Conservation (phyloP, 2,329 filamentous ascomycete genomes). For the Leptographium lundbergii region DNA sequence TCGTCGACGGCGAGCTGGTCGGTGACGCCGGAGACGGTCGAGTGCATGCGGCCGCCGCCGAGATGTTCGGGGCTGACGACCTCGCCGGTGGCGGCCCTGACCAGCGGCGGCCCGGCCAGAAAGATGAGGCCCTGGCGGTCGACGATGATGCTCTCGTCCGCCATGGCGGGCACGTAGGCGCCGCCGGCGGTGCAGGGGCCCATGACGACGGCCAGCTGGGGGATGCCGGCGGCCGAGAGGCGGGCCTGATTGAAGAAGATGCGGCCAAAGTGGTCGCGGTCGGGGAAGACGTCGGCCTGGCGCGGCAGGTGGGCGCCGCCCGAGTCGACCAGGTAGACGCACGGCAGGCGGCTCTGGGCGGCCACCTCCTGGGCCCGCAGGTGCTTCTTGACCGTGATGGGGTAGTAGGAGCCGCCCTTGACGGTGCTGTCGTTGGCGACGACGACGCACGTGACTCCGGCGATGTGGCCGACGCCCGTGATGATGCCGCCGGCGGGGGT, state of each 20-base stretch:
- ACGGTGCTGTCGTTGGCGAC: constrained; percentile 95
- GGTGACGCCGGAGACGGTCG: constrained; percentile 80
- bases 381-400: constrained; percentile 96
- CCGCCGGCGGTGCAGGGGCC: constrained; percentile 92
- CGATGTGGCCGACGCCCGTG: constrained; percentile 79
- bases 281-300: constrained; percentile 91
- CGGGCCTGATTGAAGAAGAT: constrained; percentile 98
- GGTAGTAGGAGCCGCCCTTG: constrained; percentile 94
- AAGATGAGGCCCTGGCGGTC: constrained; percentile 95
- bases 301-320: constrained; percentile 91
- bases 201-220: constrained; percentile 93
- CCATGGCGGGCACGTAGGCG: constrained; percentile 95
- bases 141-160: constrained; percentile 94
- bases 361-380: constrained; percentile 84
- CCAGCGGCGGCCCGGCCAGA: constrained; percentile 82
- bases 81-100: constrained; percentile 93
- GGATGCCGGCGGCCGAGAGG: constrained; percentile 81
- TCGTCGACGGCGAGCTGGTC: constrained; percentile 94
- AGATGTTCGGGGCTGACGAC: constrained; percentile 83
- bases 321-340: constrained; percentile 93
- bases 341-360: constrained; percentile 71
- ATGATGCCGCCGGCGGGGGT: constrained; percentile 86
- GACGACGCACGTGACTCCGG: constrained; percentile 84
- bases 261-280: constrained; percentile 86
- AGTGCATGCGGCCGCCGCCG: constrained; percentile 81